Evolutionary conservation across 805 yeast species (phyloP).

Genomic region (Ogataea trehaloabstinens): DNA sequence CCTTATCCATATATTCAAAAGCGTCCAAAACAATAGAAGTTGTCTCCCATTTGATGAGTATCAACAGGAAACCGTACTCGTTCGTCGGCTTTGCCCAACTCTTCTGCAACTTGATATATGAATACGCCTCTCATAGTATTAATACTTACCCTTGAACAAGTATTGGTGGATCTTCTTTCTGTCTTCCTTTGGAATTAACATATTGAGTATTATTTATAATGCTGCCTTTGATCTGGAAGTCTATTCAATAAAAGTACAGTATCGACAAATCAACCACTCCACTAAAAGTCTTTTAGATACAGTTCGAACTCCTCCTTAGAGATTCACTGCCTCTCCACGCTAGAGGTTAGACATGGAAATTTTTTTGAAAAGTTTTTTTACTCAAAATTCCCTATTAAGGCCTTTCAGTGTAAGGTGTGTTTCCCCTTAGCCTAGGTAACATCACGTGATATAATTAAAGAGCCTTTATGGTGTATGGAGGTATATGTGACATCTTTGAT

Average conservation of each 20-base stretch:
- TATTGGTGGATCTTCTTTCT: conserved; percentile 99
- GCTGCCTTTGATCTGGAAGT: conserved; percentile 1
- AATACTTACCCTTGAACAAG: conserved; percentile 93
- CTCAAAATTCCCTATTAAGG: background rate
- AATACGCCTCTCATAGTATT: background rate
- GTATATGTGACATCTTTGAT: too few species aligned
- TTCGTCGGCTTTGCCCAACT: too few species aligned
- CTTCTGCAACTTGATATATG: too few species aligned
- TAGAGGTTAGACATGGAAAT: background rate
- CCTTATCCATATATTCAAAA: too few species aligned
- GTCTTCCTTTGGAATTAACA: conserved; percentile 99
- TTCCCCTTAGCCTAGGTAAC: conserved; percentile 3
- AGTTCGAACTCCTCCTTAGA: background rate
- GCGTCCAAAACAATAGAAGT: too few species aligned
- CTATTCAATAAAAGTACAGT: background rate
- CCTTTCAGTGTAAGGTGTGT: conserved; percentile 4
- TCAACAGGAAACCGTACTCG: too few species aligned
- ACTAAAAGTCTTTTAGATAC: background rate
- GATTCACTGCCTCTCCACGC: background rate
- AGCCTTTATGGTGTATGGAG: too few species aligned
- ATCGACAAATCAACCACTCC: too few species aligned
- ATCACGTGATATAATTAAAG: conserved; percentile 16
- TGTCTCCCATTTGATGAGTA: too few species aligned
- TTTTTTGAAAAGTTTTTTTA: conserved; percentile 9
- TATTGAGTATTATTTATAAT: conserved; percentile 39